Evolutionary conservation across 441 rosid genomes (phyloP).

Genomic region (Flueggea neowawraea): DNA sequence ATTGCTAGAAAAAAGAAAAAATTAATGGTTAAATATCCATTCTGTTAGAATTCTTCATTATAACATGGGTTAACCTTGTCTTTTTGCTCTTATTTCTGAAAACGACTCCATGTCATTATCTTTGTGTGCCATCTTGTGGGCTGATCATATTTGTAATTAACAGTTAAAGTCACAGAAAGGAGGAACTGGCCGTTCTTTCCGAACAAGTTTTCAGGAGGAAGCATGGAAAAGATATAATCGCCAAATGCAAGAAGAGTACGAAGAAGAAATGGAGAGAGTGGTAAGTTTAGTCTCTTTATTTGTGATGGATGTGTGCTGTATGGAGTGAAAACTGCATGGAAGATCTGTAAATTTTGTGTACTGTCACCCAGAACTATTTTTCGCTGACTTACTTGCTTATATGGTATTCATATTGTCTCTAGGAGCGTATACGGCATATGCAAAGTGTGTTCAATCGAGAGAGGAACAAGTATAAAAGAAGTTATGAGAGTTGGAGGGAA

Average conservation of each 20-base stretch:
- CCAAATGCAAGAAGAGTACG: slow-evolving; percentile 90
- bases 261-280: slow-evolving; percentile 98
- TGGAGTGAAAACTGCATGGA: too few relatives aligned
- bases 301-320: not conserved
- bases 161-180: slow-evolving; percentile 72
- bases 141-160: slow-evolving; percentile 24
- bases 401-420: slow-evolving; percentile 8
- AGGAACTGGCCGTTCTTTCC: slow-evolving; percentile 52
- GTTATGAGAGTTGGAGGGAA: slow-evolving; percentile 86
- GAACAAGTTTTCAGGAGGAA: slow-evolving; percentile 80
- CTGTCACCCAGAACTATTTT: not conserved
- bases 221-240: slow-evolving; percentile 85
- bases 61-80: not conserved
- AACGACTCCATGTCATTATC: too few relatives aligned
- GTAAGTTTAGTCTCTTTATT: slow-evolving; percentile 38
- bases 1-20: too few relatives aligned
- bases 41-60: too few relatives aligned
- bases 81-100: too few relatives aligned
- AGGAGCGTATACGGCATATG: slow-evolving; percentile 98
- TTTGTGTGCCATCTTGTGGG: not conserved
- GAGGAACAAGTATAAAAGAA: slow-evolving; percentile 62
- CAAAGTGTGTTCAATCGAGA: slow-evolving; percentile 93
- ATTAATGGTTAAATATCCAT: too few relatives aligned
- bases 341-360: too few relatives aligned
- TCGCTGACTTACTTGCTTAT: not conserved